Conservation (phyloP, 2,329 filamentous ascomycete genomes). For the Hypoxylon sp. region DNA sequence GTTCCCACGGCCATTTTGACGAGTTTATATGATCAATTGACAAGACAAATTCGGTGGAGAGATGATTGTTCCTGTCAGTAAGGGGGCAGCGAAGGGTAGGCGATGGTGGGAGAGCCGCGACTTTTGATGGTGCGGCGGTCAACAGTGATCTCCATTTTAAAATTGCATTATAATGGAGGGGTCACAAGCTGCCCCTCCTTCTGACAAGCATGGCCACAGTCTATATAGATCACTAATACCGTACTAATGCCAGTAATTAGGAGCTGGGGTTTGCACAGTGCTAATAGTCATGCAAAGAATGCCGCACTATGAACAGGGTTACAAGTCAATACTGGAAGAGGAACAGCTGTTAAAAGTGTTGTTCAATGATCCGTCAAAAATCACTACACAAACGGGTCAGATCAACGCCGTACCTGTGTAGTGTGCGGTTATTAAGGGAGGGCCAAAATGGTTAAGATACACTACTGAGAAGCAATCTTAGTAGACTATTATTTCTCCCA, state of each 20-base stretch:
- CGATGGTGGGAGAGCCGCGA: constrained; percentile 24
- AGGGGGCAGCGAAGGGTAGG: constrained; percentile 5
- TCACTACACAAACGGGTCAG: constrained; percentile 31
- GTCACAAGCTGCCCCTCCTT: constrained; percentile 37
- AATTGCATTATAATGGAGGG: constrained; percentile 43
- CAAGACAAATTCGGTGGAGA: constrained; percentile 16
- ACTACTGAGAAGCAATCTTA: neutral
- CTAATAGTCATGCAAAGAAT: neutral
- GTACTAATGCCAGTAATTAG: neutral
- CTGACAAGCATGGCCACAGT: constrained; percentile 22
- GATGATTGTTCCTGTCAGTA: constrained; percentile 14
- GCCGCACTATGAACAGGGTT: neutral
- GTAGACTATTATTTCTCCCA: neutral
- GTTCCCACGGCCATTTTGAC: constrained; percentile 82
- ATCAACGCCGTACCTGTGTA: constrained; percentile 23
- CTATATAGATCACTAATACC: neutral
- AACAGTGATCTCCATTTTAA: constrained; percentile 38
- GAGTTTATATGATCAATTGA: constrained; percentile 38
- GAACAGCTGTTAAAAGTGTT: constrained; percentile 17
- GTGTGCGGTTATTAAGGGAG: neutral
- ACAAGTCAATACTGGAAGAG: constrained; percentile 6
- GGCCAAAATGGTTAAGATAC: neutral
- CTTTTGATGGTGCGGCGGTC: constrained; percentile 39
- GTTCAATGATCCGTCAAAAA: constrained; percentile 23
- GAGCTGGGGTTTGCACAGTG: constrained; percentile 20